Conservation (phyloP, 306 rosid genomes). For the Boehmeria nivea region DNA sequence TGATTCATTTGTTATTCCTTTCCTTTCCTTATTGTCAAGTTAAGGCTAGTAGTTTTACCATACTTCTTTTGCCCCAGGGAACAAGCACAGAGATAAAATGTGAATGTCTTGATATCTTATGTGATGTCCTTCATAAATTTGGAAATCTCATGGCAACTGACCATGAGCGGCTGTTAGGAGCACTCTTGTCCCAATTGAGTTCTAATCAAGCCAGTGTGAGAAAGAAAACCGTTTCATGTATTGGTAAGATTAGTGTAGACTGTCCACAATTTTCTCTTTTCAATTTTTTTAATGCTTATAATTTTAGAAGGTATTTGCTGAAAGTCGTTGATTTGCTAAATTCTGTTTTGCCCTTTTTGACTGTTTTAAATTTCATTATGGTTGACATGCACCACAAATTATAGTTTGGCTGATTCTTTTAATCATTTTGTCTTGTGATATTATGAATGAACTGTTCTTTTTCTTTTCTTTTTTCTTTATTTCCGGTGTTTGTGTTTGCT, state of each 20-base stretch:
- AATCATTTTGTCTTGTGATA: background rate
- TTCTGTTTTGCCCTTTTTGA: background rate
- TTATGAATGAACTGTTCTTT: background rate
- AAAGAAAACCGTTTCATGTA: conserved; percentile 84
- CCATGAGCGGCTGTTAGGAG: conserved; percentile 64
- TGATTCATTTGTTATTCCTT: background rate
- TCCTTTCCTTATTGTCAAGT: background rate
- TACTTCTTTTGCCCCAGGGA: conserved; percentile 43
- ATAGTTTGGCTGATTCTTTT: background rate
- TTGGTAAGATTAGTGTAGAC: conserved; percentile 45
- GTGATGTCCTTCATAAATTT: conserved; percentile 87
- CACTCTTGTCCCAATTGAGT: conserved; percentile 76
- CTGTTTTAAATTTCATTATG: background rate
- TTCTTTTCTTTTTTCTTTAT: background rate
- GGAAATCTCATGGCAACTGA: conserved; percentile 76
- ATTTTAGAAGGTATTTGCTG: background rate
- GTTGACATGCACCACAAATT: background rate
- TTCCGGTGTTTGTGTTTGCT: background rate
- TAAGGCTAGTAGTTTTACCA: conserved; percentile 13
- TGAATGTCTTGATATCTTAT: conserved; percentile 82
- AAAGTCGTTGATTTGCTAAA: background rate
- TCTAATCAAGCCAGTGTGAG: conserved; percentile 90
- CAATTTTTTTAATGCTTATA: background rate
- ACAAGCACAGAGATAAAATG: conserved; percentile 80
- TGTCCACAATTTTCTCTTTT: background rate